These are phyloP conservation scores for Chalciporus piperatus DNA, from an alignment of 768 basidiomycete genomes.

Conservation along the genomic window DNA sequence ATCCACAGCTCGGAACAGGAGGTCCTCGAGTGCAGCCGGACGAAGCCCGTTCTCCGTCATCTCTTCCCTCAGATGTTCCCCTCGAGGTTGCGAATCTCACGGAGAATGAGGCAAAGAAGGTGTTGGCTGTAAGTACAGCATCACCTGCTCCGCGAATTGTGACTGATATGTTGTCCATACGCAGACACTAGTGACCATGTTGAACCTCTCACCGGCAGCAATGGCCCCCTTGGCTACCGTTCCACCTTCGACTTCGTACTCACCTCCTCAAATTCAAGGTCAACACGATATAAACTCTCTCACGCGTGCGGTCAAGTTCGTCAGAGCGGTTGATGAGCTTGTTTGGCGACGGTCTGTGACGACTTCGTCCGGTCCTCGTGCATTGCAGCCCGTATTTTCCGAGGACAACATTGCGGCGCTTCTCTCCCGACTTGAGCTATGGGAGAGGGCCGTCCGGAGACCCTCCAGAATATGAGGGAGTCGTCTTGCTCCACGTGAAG, in stretches of 20 bases:
- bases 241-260: not conserved
- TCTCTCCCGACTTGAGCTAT: slow-evolving; percentile 25
- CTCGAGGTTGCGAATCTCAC: slow-evolving; percentile 19
- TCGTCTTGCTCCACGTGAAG: not conserved
- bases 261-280: not conserved
- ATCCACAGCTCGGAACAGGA: not conserved
- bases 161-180: not conserved
- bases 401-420: slow-evolving; percentile 25
- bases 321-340: slow-evolving; percentile 26
- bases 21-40: not conserved
- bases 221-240: not conserved
- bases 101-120: slow-evolving; percentile 21
- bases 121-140: slow-evolving; percentile 16
- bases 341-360: slow-evolving; percentile 24
- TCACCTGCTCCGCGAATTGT: not conserved
- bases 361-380: slow-evolving; percentile 5
- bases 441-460: slow-evolving; percentile 28
- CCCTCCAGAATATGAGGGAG: slow-evolving; percentile 12
- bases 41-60: not conserved
- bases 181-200: slow-evolving; percentile 10
- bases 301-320: slow-evolving; percentile 22
- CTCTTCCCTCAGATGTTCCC: slow-evolving; percentile 2
- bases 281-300: slow-evolving; percentile 21
- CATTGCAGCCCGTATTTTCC: slow-evolving; percentile 18
- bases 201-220: slow-evolving; percentile 12